phyloP scores from a whole-genome alignment of 192 early-diverging fungal species.

The Backusella parvicylindrica region DNA sequence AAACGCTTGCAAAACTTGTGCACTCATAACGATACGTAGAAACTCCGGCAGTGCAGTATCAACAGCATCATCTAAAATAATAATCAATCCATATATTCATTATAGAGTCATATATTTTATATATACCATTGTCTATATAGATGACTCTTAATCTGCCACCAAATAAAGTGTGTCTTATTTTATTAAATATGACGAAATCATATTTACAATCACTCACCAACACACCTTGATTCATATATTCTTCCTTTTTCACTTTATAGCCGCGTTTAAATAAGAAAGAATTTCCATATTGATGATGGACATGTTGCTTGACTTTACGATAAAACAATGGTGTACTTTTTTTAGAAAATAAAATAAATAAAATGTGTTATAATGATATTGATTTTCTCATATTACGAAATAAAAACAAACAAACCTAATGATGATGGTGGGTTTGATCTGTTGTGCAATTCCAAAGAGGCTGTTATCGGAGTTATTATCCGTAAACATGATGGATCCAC shows the following conservation, averaged over 20 bases:
- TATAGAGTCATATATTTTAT: neutral
- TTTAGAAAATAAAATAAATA: neutral
- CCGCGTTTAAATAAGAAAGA: constrained; percentile 36
- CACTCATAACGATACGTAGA: constrained; percentile 57
- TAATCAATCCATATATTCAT: no score
- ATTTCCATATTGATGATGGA: constrained; percentile 31
- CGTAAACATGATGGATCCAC: constrained; percentile 71
- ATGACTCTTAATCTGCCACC: constrained; percentile 37
- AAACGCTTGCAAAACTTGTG: constrained; percentile 57
- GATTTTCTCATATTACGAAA: no score
- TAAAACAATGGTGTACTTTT: constrained; percentile 27
- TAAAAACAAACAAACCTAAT: constrained; percentile 33
- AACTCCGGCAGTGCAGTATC: constrained; percentile 32
- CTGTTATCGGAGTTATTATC: constrained; percentile 24
- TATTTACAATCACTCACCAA: constrained; percentile 37
- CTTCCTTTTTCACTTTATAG: constrained; percentile 23
- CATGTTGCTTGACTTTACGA: constrained; percentile 22
- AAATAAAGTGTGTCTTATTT: constrained; percentile 34
- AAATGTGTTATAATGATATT: no score
- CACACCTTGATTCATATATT: constrained; percentile 29
- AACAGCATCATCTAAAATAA: constrained; percentile 3
- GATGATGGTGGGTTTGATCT: constrained; percentile 75
- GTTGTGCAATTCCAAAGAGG: constrained; percentile 66
- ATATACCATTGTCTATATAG: constrained; percentile 24
- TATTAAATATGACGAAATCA: constrained; percentile 40